A percentile compares a stretch with the other conserved stretches of the same genome.
Evolutionary conservation across 306 rosid species (phyloP).

Genomic region (Gynostemma pentaphyllum): DNA sequence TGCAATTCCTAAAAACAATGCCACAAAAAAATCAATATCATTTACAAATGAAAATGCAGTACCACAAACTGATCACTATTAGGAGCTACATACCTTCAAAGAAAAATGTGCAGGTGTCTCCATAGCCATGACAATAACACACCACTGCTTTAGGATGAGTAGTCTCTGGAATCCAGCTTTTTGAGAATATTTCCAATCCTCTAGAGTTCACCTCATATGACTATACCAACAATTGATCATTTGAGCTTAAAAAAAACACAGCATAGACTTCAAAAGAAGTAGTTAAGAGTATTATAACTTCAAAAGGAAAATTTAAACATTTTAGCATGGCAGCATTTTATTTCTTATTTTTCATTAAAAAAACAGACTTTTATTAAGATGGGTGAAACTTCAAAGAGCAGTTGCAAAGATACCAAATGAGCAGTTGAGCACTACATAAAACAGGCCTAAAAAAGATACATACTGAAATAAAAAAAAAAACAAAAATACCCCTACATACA

Average conservation of each 20-base stretch:
- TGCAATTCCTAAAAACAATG: conserved; percentile 53
- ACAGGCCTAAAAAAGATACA: not conserved
- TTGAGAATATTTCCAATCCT: conserved; percentile 60
- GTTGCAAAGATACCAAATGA: not conserved
- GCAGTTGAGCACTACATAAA: not conserved
- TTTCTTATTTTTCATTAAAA: not conserved
- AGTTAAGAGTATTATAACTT: not conserved
- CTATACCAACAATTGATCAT: conserved; percentile 30
- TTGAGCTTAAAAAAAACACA: not conserved
- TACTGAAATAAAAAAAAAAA: not conserved
- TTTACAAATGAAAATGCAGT: not conserved
- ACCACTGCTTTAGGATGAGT: conserved; percentile 58
- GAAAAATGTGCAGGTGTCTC: conserved; percentile 91
- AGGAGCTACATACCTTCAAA: conserved; percentile 63
- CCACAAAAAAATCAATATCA: not conserved
- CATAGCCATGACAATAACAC: conserved; percentile 87
- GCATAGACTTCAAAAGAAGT: conserved; percentile 1
- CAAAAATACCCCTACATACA: not conserved
- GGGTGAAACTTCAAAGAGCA: not conserved
- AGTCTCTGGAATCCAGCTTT: conserved; percentile 69
- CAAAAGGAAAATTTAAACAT: not conserved
- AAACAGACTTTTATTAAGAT: not conserved
- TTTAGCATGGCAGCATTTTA: not conserved
- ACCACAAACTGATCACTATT: not conserved
- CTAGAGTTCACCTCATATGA: conserved; percentile 62